Conservation (phyloP, 108 stramenopile species). For the Pseudonitzschia multiseries region DNA sequence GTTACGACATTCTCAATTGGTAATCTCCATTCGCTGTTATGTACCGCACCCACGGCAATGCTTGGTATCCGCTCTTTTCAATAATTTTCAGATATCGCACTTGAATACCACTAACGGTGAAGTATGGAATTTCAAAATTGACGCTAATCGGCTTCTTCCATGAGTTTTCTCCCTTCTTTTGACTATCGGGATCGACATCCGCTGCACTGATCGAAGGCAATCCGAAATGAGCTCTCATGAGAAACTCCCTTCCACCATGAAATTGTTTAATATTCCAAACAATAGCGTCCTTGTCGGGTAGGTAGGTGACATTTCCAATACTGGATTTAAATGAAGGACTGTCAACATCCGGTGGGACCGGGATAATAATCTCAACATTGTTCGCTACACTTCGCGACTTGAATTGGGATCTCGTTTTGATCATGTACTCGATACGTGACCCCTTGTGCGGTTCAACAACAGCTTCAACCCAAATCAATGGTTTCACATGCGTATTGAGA, state of each 20-base stretch:
- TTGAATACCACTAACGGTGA: constrained; percentile 98
- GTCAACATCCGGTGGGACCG: constrained; percentile 99
- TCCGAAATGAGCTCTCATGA: constrained; percentile 99
- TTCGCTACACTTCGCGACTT: constrained; percentile 96
- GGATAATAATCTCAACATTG: constrained; percentile 99
- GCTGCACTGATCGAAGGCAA: constrained; percentile 92
- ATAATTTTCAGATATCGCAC: constrained; percentile 99
- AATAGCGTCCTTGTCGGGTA: constrained; percentile 95
- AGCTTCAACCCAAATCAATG: constrained; percentile 98
- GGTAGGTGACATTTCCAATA: constrained; percentile 96
- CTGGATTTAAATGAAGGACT: constrained; percentile 96
- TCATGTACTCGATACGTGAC: constrained; percentile 98
- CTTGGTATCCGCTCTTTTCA: constrained; percentile 98
- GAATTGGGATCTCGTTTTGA: constrained; percentile 99
- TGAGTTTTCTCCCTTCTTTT: constrained; percentile 74
- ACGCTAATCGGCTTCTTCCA: constrained; percentile 96
- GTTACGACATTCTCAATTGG: constrained; percentile 94
- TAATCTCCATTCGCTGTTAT: constrained; percentile 99
- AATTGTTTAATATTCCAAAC: constrained; percentile 99
- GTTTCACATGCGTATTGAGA: constrained; percentile 98
- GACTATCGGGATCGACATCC: constrained; percentile 63
- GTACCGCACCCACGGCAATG: constrained; percentile 99
- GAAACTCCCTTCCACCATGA: constrained; percentile 90
- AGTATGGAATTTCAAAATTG: constrained; percentile 99
- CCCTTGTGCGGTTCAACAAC: constrained; percentile 97